Percentiles rank a stretch among this genome's conserved stretches.
Evolutionary conservation across 202 grass and related monocot genomes (phyloP).

Genomic region (Bolboschoenoplectus hybrid): DNA sequence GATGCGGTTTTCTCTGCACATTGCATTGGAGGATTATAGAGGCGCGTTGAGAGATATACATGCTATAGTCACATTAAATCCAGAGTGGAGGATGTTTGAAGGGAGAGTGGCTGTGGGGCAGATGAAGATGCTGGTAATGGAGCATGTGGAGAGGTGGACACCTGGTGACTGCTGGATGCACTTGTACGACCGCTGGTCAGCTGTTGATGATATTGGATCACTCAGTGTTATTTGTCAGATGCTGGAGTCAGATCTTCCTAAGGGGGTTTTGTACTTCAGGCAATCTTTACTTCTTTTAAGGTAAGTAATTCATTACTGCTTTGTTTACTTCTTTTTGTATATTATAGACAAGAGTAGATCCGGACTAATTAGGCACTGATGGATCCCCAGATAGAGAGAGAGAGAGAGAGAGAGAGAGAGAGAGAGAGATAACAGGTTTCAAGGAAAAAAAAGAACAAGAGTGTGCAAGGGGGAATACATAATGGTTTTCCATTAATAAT

Average conservation of each 20-base stretch:
- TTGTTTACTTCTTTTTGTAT: not conserved
- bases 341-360: not conserved
- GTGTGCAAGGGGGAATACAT: not conserved
- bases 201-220: constrained; percentile 96
- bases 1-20: constrained; percentile 88
- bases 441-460: not conserved
- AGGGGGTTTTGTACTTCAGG: constrained; percentile 94
- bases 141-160: constrained; percentile 95
- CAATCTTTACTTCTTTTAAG: constrained; percentile 99
- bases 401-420: too few relatives aligned
- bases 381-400: not conserved
- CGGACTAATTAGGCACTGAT: not conserved
- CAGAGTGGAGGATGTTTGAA: constrained; percentile 93
- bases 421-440: too few relatives aligned
- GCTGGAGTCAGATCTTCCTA: constrained; percentile 91
- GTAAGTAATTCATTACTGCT: constrained; percentile 44
- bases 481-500: not conserved
- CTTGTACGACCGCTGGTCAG: constrained; percentile 94
- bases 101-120: constrained; percentile 76
- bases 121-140: constrained; percentile 74
- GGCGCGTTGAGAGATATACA: constrained; percentile 89
- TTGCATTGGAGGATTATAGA: constrained; percentile 93
- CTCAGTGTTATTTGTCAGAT: constrained; percentile 99
- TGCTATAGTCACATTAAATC: constrained; percentile 82
- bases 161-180: constrained; percentile 98